Conservation (phyloP, 2,329 filamentous ascomycete genomes). For the Stenocarpella maydis region DNA sequence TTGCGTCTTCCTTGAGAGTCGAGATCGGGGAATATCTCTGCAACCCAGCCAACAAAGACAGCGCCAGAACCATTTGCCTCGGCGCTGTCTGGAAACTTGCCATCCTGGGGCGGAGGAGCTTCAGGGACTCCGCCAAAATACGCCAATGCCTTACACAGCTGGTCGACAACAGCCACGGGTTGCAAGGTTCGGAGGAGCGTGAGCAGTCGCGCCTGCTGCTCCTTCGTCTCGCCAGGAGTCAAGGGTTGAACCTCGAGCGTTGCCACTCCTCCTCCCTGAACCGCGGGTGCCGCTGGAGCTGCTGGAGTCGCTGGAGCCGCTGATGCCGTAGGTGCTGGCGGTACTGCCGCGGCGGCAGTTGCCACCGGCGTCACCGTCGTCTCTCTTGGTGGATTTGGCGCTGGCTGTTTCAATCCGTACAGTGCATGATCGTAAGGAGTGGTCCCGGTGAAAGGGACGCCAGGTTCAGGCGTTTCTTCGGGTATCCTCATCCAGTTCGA, state of each 20-base stretch:
- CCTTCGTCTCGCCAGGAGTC: slow-evolving; percentile 59
- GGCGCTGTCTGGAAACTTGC: slow-evolving; percentile 63
- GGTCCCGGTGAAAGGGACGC: slow-evolving; percentile 33
- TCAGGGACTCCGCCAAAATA: slow-evolving; percentile 70
- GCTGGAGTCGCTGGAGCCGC: slow-evolving; percentile 4
- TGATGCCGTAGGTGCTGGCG: background rate
- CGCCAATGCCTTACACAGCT: slow-evolving; percentile 68
- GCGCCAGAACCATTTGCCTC: slow-evolving; percentile 64
- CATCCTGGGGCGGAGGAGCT: slow-evolving; percentile 58
- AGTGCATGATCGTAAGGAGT: slow-evolving; percentile 33
- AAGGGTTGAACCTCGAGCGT: slow-evolving; percentile 38
- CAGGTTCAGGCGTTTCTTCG: slow-evolving; percentile 26
- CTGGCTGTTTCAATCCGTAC: slow-evolving; percentile 32
- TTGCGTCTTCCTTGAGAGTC: slow-evolving; percentile 33
- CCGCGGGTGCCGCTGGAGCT: slow-evolving; percentile 29
- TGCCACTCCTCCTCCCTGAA: background rate
- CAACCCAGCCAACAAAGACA: slow-evolving; percentile 68
- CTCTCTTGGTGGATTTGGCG: slow-evolving; percentile 25
- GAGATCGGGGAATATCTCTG: slow-evolving; percentile 67
- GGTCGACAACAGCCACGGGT: slow-evolving; percentile 66
- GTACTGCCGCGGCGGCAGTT: slow-evolving; percentile 38
- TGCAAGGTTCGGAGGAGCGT: slow-evolving; percentile 64
- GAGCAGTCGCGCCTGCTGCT: slow-evolving; percentile 67
- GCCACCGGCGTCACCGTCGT: slow-evolving; percentile 13
- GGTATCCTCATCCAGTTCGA: slow-evolving; percentile 35